A percentile compares a stretch with the other conserved stretches of the same genome.
Conservation (phyloP, 345 rosid genomes). For the Bruguiera parviflora region DNA sequence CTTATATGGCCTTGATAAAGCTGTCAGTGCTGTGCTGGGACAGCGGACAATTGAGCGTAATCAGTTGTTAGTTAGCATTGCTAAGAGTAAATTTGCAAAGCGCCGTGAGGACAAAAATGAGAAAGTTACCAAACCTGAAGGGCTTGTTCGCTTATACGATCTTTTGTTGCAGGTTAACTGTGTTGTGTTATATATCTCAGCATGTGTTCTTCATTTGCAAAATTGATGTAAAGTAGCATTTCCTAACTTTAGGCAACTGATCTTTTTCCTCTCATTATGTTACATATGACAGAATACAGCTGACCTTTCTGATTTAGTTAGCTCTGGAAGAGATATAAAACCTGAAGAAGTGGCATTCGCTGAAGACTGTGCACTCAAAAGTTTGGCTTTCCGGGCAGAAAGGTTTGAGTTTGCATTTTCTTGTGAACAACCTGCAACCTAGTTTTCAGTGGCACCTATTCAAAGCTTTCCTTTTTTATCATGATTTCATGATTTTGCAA, state of each 20-base stretch:
- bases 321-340: constrained; percentile 92
- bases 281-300: constrained; percentile 69
- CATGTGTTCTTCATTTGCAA: constrained; percentile 9
- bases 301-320: constrained; percentile 95
- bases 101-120: constrained; percentile 89
- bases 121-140: constrained; percentile 89
- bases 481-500: too few relatives aligned
- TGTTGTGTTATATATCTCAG: constrained; percentile 3
- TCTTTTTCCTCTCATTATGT: constrained; percentile 7
- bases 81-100: constrained; percentile 76
- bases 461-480: not conserved
- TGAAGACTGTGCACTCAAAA: constrained; percentile 66
- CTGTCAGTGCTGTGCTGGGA: constrained; percentile 87
- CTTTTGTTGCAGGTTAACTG: constrained; percentile 76
- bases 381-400: constrained; percentile 83
- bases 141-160: constrained; percentile 93
- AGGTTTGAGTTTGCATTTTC: constrained; percentile 39
- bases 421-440: not conserved
- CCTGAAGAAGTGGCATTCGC: constrained; percentile 85
- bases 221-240: constrained; percentile 3
- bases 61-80: constrained; percentile 80
- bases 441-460: not conserved
- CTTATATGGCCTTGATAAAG: constrained; percentile 93
- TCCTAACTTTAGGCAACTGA: constrained; percentile 12
- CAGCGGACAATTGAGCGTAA: constrained; percentile 91